phyloP scores from a whole-genome alignment of 768 basidiomycete genomes.

The Lactarius hengduanensis region DNA sequence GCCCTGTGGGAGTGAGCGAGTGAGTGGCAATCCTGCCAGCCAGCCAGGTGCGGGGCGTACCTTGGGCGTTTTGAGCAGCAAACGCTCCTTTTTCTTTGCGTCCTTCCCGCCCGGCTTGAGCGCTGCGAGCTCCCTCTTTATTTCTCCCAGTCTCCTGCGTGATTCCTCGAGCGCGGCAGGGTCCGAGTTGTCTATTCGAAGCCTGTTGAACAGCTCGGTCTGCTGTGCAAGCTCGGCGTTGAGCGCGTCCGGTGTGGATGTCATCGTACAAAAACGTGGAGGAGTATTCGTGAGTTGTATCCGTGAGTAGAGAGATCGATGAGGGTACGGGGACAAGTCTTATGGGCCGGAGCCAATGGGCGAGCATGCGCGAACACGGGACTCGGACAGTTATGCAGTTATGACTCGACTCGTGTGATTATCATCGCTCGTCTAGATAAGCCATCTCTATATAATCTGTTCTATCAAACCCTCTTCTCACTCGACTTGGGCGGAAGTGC shows the following conservation, averaged over 20 bases:
- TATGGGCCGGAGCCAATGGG: slow-evolving; percentile 11
- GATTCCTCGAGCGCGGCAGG: slow-evolving; percentile 52
- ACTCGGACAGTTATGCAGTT: background rate
- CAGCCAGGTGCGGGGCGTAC: slow-evolving; percentile 43
- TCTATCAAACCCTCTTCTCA: slow-evolving; percentile 18
- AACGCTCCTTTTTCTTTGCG: slow-evolving; percentile 58
- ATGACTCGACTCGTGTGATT: slow-evolving; percentile 8
- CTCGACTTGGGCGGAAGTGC: slow-evolving; percentile 31
- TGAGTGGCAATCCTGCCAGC: slow-evolving; percentile 6
- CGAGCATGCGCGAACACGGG: slow-evolving; percentile 13
- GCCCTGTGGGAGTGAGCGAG: slow-evolving; percentile 51
- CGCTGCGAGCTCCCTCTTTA: slow-evolving; percentile 56
- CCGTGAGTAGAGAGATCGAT: slow-evolving; percentile 22
- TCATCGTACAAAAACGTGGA: slow-evolving; percentile 37
- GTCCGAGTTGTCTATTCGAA: slow-evolving; percentile 57
- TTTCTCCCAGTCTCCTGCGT: slow-evolving; percentile 66
- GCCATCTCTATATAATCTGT: background rate
- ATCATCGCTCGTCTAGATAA: slow-evolving; percentile 4
- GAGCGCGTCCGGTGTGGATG: slow-evolving; percentile 42
- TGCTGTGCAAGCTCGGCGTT: slow-evolving; percentile 56
- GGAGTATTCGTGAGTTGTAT: background rate
- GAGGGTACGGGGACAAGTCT: slow-evolving; percentile 1
- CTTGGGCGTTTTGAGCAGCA: slow-evolving; percentile 93
- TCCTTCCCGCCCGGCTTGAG: slow-evolving; percentile 45
- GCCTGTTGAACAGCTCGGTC: slow-evolving; percentile 57